Percentiles rank a stretch among this genome's conserved stretches.
These are phyloP conservation scores for Chlorella sp. DNA, from an alignment of 139 green algal genomes.

Conservation along the genomic window DNA sequence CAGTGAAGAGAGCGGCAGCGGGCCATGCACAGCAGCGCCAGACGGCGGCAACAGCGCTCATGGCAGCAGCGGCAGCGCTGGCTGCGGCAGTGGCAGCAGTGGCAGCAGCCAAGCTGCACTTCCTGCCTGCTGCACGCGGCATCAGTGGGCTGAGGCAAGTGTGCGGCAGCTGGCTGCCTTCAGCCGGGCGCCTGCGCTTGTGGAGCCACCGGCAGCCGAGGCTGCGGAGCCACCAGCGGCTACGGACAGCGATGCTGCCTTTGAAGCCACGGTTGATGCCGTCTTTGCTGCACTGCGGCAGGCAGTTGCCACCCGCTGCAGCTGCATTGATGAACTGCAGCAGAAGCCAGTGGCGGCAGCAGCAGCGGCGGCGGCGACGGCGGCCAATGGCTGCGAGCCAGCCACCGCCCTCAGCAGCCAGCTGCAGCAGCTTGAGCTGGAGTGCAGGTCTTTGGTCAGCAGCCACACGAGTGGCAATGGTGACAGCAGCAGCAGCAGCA, in stretches of 20 bases:
- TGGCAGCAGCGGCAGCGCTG: not conserved
- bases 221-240: not conserved
- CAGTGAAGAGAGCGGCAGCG: not conserved
- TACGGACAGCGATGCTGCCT: not conserved
- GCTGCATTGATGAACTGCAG: constrained; percentile 40
- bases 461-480: not conserved
- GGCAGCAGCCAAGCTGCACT: not conserved
- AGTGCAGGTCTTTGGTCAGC: not conserved
- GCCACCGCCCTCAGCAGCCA: not conserved
- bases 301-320: constrained; percentile 55
- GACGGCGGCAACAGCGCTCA: not conserved
- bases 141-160: constrained; percentile 44
- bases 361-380: not conserved
- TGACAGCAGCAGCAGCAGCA: not conserved
- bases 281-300: constrained; percentile 48
- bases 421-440: not conserved
- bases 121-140: not conserved
- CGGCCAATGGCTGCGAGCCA: too few relatives aligned
- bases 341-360: not conserved
- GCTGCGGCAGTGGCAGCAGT: not conserved
- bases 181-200: not conserved
- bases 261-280: not conserved
- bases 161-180: constrained; percentile 28
- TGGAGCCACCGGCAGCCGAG: not conserved
- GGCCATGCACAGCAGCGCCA: not conserved